Evolutionary conservation across 108 stramenopile genomes (phyloP).

Genomic region (Cylindrotheca closterium): DNA sequence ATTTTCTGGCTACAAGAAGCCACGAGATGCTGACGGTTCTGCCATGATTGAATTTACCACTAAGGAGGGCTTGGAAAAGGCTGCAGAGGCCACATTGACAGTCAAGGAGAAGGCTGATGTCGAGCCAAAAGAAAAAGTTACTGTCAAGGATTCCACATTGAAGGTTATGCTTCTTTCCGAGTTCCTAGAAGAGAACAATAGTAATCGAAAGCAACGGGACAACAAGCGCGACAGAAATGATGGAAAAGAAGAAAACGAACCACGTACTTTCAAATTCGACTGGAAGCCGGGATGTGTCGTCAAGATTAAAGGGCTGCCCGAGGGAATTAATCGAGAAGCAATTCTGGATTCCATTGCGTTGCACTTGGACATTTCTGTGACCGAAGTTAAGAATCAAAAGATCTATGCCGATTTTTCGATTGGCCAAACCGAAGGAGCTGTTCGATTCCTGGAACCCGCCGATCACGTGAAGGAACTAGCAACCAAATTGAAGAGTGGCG

Average conservation of each 20-base stretch:
- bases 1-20: slow-evolving; percentile 8
- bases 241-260: slow-evolving; percentile 26
- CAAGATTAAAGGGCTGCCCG: slow-evolving; percentile 62
- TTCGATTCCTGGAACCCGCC: slow-evolving; percentile 64
- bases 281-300: slow-evolving; percentile 87
- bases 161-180: slow-evolving; percentile 37
- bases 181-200: slow-evolving; percentile 33
- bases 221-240: slow-evolving; percentile 23
- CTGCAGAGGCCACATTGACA: slow-evolving; percentile 60
- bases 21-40: slow-evolving; percentile 47
- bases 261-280: slow-evolving; percentile 50
- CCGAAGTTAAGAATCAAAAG: slow-evolving; percentile 64
- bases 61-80: slow-evolving; percentile 75
- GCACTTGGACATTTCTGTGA: slow-evolving; percentile 48
- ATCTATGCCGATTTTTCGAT: slow-evolving; percentile 85
- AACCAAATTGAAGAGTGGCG: slow-evolving; percentile 59
- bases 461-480: slow-evolving; percentile 58
- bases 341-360: slow-evolving; percentile 60
- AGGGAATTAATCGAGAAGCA: slow-evolving; percentile 74
- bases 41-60: slow-evolving; percentile 85
- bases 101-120: slow-evolving; percentile 34
- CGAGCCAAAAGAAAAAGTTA: slow-evolving; percentile 39
- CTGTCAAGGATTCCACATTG: slow-evolving; percentile 29
- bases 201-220: slow-evolving; percentile 13
- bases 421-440: slow-evolving; percentile 63